Evolutionary conservation across 768 basidiomycete genomes (phyloP), one percentile per base, ranked within the genome.

Genomic region (Coprinopsis sp.): DNA sequence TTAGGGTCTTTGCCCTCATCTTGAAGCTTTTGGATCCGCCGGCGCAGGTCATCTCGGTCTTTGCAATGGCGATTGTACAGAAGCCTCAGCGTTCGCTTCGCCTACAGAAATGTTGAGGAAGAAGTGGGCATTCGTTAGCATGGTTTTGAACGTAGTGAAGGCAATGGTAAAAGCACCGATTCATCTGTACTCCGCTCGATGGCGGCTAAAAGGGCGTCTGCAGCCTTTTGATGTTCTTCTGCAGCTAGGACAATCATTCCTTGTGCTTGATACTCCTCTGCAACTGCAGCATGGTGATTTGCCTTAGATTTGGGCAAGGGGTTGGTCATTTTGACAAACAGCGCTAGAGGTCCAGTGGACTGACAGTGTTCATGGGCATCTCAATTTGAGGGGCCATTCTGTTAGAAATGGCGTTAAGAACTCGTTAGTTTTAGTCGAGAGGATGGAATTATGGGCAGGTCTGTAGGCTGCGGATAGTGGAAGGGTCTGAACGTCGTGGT

Each of bases 231-330:
- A 54, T 91, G 85, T 52, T 90, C 84, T 51, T 87, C 82, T 21
- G 79, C 73, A 10, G 89, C 85, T 28, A 79, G 78, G 18, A 88
- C 76, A 43, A 88, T 73, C 5, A 87, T 69, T 11, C 89, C 89
- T 49, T 78, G 75, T 11, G 70, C 72, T 36, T 76, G 58, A 56
- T 76, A 79, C 49, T 90, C 87, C 41, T 91, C 87, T 28, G 87
- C 88, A 56, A 84, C 85, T 13, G 82, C 81, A 44, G 84, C 84
- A 64, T 90, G 87, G 56, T 84, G 81, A 62, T 91, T 86, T 18
- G 89, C 88, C 87, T 91, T 61, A 21, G 33, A 19, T 40, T 33
- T 39, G 23, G 38, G 46, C 33, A 50, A 46, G 30, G 36, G 44
- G 28, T 40, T 41, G 33, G 24, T 18, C 37, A 8, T n/a, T 42